These are phyloP conservation scores for Pythium rhizo-oryzae DNA, from an alignment of 352 stramenopile species.

Conservation along the genomic window DNA sequence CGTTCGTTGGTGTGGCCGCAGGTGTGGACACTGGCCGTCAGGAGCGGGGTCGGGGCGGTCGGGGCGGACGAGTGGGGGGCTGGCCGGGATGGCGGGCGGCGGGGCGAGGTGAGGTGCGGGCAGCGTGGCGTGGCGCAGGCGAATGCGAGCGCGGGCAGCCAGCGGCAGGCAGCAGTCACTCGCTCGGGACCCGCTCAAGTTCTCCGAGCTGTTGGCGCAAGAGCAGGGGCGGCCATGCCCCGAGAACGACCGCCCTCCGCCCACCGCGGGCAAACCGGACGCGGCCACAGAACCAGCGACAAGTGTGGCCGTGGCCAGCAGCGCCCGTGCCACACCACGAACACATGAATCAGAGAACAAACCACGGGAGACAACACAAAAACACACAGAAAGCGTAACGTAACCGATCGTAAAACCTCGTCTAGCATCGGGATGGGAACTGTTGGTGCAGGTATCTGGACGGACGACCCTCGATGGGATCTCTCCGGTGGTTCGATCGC, in stretches of 20 bases:
- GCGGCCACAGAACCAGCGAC: constrained; percentile 23
- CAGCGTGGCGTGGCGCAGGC: constrained; percentile 14
- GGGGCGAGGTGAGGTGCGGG: background rate
- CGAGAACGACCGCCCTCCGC: constrained; percentile 9
- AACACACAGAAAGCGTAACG: constrained; percentile 6
- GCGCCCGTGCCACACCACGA: constrained; percentile 24
- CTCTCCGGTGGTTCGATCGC: too few species aligned
- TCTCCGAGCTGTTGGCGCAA: constrained; percentile 29
- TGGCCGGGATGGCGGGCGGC: background rate
- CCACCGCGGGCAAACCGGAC: background rate
- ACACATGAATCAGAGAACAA: constrained; percentile 28
- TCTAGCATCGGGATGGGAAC: too few species aligned
- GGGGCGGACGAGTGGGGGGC: background rate
- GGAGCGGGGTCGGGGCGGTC: background rate
- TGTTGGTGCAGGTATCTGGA: too few species aligned
- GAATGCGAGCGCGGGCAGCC: constrained; percentile 18
- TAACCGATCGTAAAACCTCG: background rate
- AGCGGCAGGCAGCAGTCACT: constrained; percentile 11
- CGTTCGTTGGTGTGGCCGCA: too few species aligned
- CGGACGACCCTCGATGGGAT: background rate
- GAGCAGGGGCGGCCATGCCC: constrained; percentile 28
- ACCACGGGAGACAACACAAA: constrained; percentile 15
- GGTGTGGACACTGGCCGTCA: too few species aligned
- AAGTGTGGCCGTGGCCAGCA: constrained; percentile 16
- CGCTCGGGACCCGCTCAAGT: constrained; percentile 18